Evolutionary conservation across 805 yeast genomes (phyloP).

Genomic region (Suhomyces sp.): DNA sequence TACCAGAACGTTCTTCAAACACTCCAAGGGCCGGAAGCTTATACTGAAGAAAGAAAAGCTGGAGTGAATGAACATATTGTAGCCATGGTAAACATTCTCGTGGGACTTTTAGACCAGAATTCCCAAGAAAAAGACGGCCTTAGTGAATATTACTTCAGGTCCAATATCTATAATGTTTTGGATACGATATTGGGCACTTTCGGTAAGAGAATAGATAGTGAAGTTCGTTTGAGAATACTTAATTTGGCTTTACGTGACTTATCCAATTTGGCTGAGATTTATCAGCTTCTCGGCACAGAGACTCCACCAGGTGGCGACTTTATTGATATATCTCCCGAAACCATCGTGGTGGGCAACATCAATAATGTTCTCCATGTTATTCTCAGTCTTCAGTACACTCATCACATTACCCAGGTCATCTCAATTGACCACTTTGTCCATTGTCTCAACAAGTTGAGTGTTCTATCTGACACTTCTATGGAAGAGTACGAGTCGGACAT

Average conservation of each 20-base stretch:
- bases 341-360: conserved; percentile 19
- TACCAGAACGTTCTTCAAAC: conserved; percentile 53
- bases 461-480: conserved; percentile 39
- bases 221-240: conserved; percentile 14
- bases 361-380: conserved; percentile 33
- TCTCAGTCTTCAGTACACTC: conserved; percentile 25
- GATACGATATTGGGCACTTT: conserved; percentile 25
- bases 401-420: conserved; percentile 16
- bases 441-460: conserved; percentile 36
- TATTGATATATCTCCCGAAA: conserved; percentile 13
- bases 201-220: conserved; percentile 19
- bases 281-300: not conserved
- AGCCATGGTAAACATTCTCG: conserved; percentile 17
- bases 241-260: conserved; percentile 23
- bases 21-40: conserved; percentile 50
- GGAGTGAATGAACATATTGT: conserved; percentile 27
- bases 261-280: not conserved
- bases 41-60: conserved; percentile 33
- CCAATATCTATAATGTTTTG: conserved; percentile 27
- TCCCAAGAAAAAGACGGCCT: not conserved
- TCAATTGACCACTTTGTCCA: conserved; percentile 19
- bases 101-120: conserved; percentile 8
- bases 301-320: not conserved
- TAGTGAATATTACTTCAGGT: not conserved
- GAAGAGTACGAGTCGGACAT: conserved; percentile 58